These are phyloP conservation scores for Wickerhamiella sorbophila DNA, from an alignment of 805 yeast genomes.

Conservation along the genomic window DNA sequence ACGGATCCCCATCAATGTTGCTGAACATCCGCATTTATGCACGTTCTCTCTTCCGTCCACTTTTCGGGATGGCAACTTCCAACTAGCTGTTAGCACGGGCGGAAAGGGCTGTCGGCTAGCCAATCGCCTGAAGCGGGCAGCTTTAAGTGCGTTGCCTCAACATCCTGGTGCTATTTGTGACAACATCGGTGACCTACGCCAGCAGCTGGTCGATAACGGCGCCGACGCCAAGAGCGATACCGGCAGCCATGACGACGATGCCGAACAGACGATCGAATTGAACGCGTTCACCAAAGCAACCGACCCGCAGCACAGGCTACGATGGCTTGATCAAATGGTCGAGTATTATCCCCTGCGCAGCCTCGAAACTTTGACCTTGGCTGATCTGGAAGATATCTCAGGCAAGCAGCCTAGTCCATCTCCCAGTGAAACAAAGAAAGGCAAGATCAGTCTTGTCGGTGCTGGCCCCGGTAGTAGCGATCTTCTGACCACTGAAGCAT, in stretches of 20 bases:
- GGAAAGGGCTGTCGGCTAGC: conserved; percentile 88
- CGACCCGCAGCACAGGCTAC: conserved; percentile 33
- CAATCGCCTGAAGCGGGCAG: conserved; percentile 61
- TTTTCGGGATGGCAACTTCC: conserved; percentile 55
- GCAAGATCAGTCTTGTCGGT: conserved; percentile 71
- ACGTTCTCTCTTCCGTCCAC: conserved; percentile 68
- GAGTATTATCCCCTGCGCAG: conserved; percentile 73
- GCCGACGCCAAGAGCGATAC: conserved; percentile 23
- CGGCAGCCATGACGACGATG: conserved; percentile 41
- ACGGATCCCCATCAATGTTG: conserved; percentile 72
- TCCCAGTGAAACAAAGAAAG: conserved; percentile 22
- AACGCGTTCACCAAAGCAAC: conserved; percentile 51
- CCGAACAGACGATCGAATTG: conserved; percentile 42
- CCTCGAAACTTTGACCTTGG: conserved; percentile 45
- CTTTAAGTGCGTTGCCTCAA: conserved; percentile 42
- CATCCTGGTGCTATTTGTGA: conserved; percentile 56
- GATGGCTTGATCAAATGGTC: conserved; percentile 82
- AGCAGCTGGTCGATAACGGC: conserved; percentile 30
- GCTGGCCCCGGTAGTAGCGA: conserved; percentile 88
- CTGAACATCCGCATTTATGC: conserved; percentile 57
- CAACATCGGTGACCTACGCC: conserved; percentile 54
- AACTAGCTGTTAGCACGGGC: conserved; percentile 68
- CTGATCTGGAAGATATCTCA: conserved; percentile 34
- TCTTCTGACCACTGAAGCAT: conserved; percentile 71
- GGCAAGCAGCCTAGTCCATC: conserved; percentile 4